Conservation (phyloP, 805 yeast species). For the Lipomyces chichibuensis region DNA sequence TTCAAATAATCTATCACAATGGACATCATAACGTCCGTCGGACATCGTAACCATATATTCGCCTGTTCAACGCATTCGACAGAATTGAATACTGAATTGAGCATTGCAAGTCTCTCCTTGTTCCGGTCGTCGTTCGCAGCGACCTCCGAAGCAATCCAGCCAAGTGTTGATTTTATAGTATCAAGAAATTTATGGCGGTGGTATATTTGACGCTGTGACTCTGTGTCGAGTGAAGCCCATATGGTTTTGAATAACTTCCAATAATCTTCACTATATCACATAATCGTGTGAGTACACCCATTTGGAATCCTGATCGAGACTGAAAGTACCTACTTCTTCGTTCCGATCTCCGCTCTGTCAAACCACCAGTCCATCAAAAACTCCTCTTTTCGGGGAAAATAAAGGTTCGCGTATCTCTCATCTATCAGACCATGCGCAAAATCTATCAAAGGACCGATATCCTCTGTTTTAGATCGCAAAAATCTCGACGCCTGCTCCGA, state of each 20-base stretch:
- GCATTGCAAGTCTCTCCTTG: neutral
- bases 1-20: conserved; percentile 16
- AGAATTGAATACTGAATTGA: conserved; percentile 9
- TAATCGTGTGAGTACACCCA: neutral
- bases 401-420: conserved; percentile 32
- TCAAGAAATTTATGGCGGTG: conserved; percentile 26
- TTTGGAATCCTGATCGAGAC: neutral
- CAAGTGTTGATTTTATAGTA: neutral
- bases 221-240: conserved; percentile 11
- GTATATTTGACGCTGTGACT: conserved; percentile 13
- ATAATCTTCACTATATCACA: conserved; percentile 11
- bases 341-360: conserved; percentile 48
- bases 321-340: conserved; percentile 13
- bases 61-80: neutral
- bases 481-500: conserved; percentile 43
- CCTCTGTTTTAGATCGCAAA: conserved; percentile 39
- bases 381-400: conserved; percentile 42
- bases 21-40: conserved; percentile 17
- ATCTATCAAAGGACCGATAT: conserved; percentile 32
- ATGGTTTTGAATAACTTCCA: conserved; percentile 23
- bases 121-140: neutral
- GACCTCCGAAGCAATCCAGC: conserved; percentile 1
- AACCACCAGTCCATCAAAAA: conserved; percentile 47
- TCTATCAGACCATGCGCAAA: conserved; percentile 36
- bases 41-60: conserved; percentile 19